phyloP scores from a whole-genome alignment of 2,329 filamentous ascomycete genomes.

The Diaporthe vaccinii region DNA sequence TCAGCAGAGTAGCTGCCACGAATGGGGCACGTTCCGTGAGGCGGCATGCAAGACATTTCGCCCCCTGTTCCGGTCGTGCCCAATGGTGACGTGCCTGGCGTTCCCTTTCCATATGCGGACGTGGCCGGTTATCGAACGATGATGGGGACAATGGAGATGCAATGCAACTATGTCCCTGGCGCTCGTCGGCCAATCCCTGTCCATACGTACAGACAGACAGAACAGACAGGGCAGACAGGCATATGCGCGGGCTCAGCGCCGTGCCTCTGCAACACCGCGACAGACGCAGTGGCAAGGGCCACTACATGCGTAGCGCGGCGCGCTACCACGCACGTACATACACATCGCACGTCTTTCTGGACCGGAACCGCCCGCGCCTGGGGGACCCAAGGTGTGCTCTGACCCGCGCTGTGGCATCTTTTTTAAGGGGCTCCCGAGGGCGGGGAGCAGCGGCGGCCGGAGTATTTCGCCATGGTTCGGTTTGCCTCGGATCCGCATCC shows the following conservation, averaged over 20 bases:
- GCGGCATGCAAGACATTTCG: constrained; percentile 22
- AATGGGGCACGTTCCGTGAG: not conserved
- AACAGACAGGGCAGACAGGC: not conserved
- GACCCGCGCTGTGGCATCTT: not conserved
- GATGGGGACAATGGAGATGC: not conserved
- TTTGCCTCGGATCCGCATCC: constrained; percentile 19
- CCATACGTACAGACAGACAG: not conserved
- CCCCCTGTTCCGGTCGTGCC: constrained; percentile 6
- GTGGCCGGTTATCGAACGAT: constrained; percentile 28
- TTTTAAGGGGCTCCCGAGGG: not conserved
- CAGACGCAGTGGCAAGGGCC: constrained; percentile 6
- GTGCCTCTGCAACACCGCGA: not conserved
- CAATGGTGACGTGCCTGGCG: constrained; percentile 24
- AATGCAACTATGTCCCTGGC: constrained; percentile 28
- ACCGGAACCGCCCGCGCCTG: constrained; percentile 16
- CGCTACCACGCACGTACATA: constrained; percentile 2
- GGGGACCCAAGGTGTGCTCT: not conserved
- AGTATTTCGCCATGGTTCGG: constrained; percentile 1
- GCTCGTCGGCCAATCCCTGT: not conserved
- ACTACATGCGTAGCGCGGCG: constrained; percentile 18
- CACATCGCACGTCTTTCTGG: constrained; percentile 15
- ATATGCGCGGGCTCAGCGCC: not conserved
- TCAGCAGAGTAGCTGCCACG: not conserved
- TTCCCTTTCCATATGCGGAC: constrained; percentile 5
- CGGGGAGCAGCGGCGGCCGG: not conserved